Base-by-base conservation (phyloP, 2,329 filamentous ascomycete species). In the Chaetomiaceae sp. region DNA sequence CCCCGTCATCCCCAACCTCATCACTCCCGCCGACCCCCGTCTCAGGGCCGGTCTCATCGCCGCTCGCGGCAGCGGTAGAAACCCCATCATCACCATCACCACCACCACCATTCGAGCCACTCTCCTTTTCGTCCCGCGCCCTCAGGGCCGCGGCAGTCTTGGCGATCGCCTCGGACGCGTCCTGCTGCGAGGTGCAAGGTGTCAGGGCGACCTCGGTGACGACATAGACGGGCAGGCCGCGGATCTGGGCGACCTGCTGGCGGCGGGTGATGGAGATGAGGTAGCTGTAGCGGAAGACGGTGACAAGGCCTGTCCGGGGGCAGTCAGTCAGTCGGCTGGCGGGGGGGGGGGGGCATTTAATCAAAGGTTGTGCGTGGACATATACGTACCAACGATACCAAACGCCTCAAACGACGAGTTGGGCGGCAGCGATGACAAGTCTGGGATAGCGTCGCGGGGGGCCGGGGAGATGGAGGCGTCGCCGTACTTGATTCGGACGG, bases 161-260 rank as follows among this genome's bases (percentile, higher is more conserved):
- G 2, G 73, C 69, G 54, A 97, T 86, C 8, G 89, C 86, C 25
- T 80, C 78, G 56, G 82, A 77, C 4, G 92, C 91, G 38, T 95
- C 89, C 36, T 71, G 67, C 63, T 86, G 85, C 5, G 87, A 92
- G 2, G 85, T 81, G 48, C 94, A 84, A 1, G 94, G 94, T 5
- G 95, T 95, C n/a, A 97, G 75, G 6, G 90, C 86, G 29, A 97
- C 88, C 62, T 95, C 89, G 38, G 87, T 94, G 55, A 96, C 82
- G 34, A 90, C 85, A 69, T 95, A 99, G 51, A 97, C 76, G 0
- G 91, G 86, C 51, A 81, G 85, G 5, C 89, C 90, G 59, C 85
- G 84, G 45, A 97, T 84, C 59, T 91, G 86, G 3, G 94, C 94
- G 45, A 97, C 90, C 68, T 95, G 89, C 64, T 95, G 82, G 42